Conservation (phyloP, 1,139 yeast species). For the Zygoascus hellenicus region DNA sequence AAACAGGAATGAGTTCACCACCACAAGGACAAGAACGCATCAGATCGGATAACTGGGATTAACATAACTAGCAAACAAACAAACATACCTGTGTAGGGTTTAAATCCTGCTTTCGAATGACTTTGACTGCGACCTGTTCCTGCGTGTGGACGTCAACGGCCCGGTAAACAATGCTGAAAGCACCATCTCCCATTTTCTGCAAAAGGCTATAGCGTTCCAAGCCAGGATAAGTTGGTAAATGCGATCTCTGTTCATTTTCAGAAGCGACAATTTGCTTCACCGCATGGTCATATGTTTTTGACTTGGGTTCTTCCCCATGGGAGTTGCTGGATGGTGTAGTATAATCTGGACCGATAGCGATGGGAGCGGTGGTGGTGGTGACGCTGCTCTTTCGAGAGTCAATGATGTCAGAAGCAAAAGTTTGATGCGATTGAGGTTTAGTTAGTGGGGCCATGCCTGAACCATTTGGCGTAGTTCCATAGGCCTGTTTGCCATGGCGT, state of each 20-base stretch:
- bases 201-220: conserved; percentile 43
- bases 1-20: neutral
- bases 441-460: conserved; percentile 33
- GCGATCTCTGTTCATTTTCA: conserved; percentile 42
- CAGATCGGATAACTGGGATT: no score
- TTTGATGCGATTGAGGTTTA: conserved; percentile 15
- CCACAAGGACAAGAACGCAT: neutral
- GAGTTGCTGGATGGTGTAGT: conserved; percentile 22
- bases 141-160: conserved; percentile 50
- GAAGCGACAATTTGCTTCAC: conserved; percentile 61
- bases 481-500: conserved; percentile 78
- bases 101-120: conserved; percentile 66
- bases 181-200: conserved; percentile 58
- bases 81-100: conserved; percentile 39
- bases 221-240: conserved; percentile 44
- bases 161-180: conserved; percentile 79
- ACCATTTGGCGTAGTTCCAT: conserved; percentile 14
- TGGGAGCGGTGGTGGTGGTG: conserved; percentile 5
- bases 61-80: neutral
- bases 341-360: conserved; percentile 12
- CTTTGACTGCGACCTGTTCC: conserved; percentile 71
- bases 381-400: neutral
- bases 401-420: neutral
- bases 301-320: conserved; percentile 14
- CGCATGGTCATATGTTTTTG: conserved; percentile 43